Conservation (phyloP, 164 flowering plant species). For the Magnolia sinica region DNA sequence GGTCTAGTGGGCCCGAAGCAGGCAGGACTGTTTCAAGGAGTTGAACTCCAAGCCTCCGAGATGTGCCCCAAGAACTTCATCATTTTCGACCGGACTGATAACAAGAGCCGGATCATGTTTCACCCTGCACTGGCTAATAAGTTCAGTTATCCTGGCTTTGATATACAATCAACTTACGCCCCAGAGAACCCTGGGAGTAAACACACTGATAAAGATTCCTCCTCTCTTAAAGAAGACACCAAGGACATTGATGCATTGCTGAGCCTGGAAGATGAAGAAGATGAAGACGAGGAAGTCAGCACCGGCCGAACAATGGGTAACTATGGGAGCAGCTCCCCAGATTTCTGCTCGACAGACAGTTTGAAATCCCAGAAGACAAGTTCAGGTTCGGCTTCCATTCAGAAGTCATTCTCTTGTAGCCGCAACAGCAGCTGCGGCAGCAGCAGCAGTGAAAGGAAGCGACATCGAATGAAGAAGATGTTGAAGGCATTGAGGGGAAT, state of each 20-base stretch:
- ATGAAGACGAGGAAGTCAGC: conserved; percentile 69
- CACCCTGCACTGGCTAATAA: conserved; percentile 52
- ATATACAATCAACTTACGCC: conserved; percentile 21
- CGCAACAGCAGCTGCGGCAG: conserved; percentile 12
- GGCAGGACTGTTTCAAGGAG: conserved; percentile 33
- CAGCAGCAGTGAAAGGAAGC: conserved; percentile 37
- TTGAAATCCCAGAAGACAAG: conserved; percentile 29
- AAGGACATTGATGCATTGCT: conserved; percentile 71
- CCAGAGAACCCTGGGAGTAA: conserved; percentile 12
- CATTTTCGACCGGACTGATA: conserved; percentile 62
- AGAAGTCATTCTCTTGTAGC: conserved; percentile 30
- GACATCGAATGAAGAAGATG: conserved; percentile 56
- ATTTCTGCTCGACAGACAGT: conserved; percentile 44
- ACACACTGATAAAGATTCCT: conserved; percentile 20
- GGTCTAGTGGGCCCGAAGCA: conserved; percentile 27
- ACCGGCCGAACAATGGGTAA: conserved; percentile 56
- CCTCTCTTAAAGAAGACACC: conserved; percentile 55
- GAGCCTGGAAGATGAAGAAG: conserved; percentile 59
- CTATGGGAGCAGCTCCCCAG: conserved; percentile 42
- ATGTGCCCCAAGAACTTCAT: conserved; percentile 69
- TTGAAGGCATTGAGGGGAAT: conserved; percentile 58
- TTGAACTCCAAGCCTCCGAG: conserved; percentile 56
- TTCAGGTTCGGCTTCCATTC: conserved; percentile 20
- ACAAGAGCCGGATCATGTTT: conserved; percentile 59
- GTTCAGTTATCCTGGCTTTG: conserved; percentile 33